Percentiles rank a stretch among this genome's conserved stretches.
Evolutionary conservation across 441 rosid species (phyloP).

Genomic region (Populus hybrid): DNA sequence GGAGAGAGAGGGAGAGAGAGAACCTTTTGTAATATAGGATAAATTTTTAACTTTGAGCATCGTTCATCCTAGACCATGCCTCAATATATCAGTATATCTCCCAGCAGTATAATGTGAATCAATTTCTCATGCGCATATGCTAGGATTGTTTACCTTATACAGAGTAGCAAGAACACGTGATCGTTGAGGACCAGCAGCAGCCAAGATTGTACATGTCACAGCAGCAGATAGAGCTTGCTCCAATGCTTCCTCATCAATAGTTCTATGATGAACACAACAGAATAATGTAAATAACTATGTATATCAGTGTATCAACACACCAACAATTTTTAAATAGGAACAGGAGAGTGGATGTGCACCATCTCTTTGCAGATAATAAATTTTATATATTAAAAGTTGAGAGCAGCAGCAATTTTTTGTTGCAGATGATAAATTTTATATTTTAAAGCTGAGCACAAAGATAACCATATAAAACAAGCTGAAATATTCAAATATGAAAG

Average conservation of each 20-base stretch:
- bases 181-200: constrained; percentile 99
- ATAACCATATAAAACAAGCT: neutral
- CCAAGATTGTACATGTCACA: constrained; percentile 96
- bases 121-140: constrained; percentile 9
- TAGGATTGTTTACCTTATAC: constrained; percentile 59
- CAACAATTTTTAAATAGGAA: neutral
- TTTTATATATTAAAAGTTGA: neutral
- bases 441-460: neutral
- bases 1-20: neutral
- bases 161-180: constrained; percentile 97
- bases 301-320: neutral
- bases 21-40: constrained; percentile 95
- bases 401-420: neutral
- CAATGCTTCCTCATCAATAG: constrained; percentile 88
- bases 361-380: neutral
- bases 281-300: neutral
- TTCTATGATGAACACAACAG: constrained; percentile 39
- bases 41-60: constrained; percentile 88
- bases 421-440: neutral
- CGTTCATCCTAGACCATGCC: constrained; percentile 76
- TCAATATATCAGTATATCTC: constrained; percentile 21
- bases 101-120: constrained; percentile 4
- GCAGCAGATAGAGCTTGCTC: constrained; percentile 96
- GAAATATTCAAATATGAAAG: neutral
- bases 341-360: neutral